phyloP scores from a whole-genome alignment of 768 basidiomycete genomes.

The Dioszegia aurantiaca region DNA sequence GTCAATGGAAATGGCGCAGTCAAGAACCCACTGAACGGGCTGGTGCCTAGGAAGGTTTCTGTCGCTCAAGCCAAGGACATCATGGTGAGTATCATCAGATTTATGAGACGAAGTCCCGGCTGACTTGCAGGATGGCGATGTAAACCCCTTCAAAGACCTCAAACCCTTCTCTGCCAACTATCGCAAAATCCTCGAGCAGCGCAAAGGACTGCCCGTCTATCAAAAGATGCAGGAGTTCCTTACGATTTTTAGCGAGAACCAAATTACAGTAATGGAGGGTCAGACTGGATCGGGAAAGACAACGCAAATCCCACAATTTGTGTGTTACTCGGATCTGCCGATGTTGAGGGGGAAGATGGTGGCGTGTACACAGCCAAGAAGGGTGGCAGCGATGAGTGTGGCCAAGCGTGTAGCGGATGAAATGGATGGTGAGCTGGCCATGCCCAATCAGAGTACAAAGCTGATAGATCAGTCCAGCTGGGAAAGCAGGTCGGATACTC shows the following conservation, averaged over 20 bases:
- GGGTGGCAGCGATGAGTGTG: slow-evolving; percentile 96
- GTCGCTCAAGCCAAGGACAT: slow-evolving; percentile 66
- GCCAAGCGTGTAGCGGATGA: slow-evolving; percentile 98
- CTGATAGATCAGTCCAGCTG: slow-evolving; percentile 65
- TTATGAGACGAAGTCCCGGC: not conserved
- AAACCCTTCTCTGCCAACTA: slow-evolving; percentile 72
- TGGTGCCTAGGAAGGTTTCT: slow-evolving; percentile 67
- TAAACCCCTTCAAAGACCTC: slow-evolving; percentile 82
- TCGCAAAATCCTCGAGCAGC: slow-evolving; percentile 75
- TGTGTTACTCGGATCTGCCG: slow-evolving; percentile 86
- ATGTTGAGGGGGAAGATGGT: slow-evolving; percentile 86
- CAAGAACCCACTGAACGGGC: slow-evolving; percentile 66
- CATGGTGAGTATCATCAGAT: slow-evolving; percentile 70
- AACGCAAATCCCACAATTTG: slow-evolving; percentile 96
- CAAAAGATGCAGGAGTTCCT: slow-evolving; percentile 90
- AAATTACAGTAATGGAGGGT: slow-evolving; percentile 69
- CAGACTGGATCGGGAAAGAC: slow-evolving; percentile 97
- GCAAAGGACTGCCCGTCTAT: slow-evolving; percentile 87
- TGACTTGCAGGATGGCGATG: slow-evolving; percentile 63
- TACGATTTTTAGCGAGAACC: slow-evolving; percentile 73
- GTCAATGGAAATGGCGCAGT: slow-evolving; percentile 16
- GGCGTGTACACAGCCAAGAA: slow-evolving; percentile 92
- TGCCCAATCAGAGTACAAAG: not conserved
- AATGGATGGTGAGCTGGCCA: slow-evolving; percentile 76
- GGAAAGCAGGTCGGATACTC: slow-evolving; percentile 96